Base-by-base conservation (phyloP, 2,329 filamentous ascomycete genomes). In the Diaporthe batatas region DNA sequence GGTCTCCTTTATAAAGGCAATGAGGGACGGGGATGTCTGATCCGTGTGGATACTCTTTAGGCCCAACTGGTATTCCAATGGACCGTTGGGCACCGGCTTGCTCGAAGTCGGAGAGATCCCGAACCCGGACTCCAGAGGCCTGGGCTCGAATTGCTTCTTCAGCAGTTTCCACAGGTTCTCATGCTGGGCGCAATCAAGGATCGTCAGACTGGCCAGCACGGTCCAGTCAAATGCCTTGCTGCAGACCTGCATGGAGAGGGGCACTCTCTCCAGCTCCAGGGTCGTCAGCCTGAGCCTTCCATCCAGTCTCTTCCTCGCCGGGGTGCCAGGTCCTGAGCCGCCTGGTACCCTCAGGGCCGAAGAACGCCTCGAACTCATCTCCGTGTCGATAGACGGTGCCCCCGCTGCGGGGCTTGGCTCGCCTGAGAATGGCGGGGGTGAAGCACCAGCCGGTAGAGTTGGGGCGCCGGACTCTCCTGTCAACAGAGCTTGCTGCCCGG, bases 21-120 rank as follows among this genome's bases (percentile, higher is more conserved):
- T 90, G 21, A 96, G 83, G 32, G 91, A 86, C 10, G 88, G 84
- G 0, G 93, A 93, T 2, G 93, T 91, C 16, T 86, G 87, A 81
- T 96, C 93, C 1, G 92, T 94, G 78, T 95, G 92, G 18, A 96
- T 87, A 75, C 91, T 89, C 81, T 92, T 95, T 68, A 96, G 83
- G 6, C 88, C 89, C 14, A 96, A 84, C 71, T 87, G 85, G 77
- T 92, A 92, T 68, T 91, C 89, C 54, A 84, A 77, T 70, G 79
- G 79, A 51, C 79, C 79, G 73, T 79, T 79, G 29, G 79, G 71
- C 71, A 80, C 78, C 34, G 75, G 75, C 69, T 72, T 74, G 77
- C 70, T 68, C 74, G 76, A 71, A 78, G 79, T 57, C 75, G 76
- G 68, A 6, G 75, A 76, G 36, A 76, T 72, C 51, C 76, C 77